Conservation (phyloP, 163 green algal species). For the Scenedesmus sp. region DNA sequence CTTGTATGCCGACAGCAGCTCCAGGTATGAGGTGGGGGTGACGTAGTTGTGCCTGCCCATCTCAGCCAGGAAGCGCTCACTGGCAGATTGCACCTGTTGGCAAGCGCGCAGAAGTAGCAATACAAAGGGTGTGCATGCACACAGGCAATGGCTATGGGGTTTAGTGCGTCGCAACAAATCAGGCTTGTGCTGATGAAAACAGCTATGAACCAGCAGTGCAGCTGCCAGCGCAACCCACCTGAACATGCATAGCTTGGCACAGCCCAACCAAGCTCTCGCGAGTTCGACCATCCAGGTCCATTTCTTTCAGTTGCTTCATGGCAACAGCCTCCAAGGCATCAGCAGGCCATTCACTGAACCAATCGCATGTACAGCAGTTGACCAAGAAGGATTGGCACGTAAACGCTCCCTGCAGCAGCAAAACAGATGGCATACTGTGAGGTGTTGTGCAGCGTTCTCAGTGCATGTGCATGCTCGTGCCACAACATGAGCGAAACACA, state of each 20-base stretch:
- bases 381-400: constrained; percentile 87
- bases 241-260: constrained; percentile 68
- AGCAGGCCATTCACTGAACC: constrained; percentile 83
- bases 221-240: constrained; percentile 27
- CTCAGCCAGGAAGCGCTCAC: constrained; percentile 73
- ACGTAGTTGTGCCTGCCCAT: constrained; percentile 86
- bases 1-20: constrained; percentile 69
- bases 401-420: constrained; percentile 82
- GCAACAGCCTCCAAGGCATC: constrained; percentile 89
- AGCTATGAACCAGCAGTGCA: neutral
- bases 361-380: constrained; percentile 93
- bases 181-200: no score
- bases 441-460: neutral
- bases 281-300: constrained; percentile 71
- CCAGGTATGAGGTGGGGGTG: constrained; percentile 87
- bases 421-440: neutral
- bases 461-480: neutral
- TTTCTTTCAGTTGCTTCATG: constrained; percentile 82
- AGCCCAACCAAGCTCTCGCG: constrained; percentile 62
- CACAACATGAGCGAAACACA: neutral
- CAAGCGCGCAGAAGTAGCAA: no score
- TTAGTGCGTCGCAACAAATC: no score
- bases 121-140: no score
- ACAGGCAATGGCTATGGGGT: no score
- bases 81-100: constrained; percentile 64